phyloP scores from a whole-genome alignment of 2,329 filamentous ascomycete genomes.

The Penicillium sp. region DNA sequence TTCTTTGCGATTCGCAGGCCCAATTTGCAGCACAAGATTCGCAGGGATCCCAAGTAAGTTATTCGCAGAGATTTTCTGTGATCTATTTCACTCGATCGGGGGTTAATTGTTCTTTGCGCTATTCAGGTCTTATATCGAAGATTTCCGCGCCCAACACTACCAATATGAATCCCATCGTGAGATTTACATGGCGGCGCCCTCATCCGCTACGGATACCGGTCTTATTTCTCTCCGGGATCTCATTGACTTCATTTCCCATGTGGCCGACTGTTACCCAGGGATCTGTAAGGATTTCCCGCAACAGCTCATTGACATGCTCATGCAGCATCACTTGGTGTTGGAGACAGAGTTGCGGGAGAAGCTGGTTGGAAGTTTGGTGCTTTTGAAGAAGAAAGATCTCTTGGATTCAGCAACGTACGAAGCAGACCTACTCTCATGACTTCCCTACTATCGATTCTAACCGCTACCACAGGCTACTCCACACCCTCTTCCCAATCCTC shows the following conservation, averaged over 20 bases:
- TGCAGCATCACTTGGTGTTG: constrained; percentile 75
- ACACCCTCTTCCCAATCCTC: constrained; percentile 90
- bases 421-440: neutral
- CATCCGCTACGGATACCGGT: constrained; percentile 71
- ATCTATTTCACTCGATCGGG: neutral
- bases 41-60: constrained; percentile 72
- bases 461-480: constrained; percentile 57
- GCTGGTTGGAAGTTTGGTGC: constrained; percentile 82
- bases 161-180: constrained; percentile 90
- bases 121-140: constrained; percentile 76
- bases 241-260: constrained; percentile 89
- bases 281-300: constrained; percentile 73
- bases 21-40: constrained; percentile 88
- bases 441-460: neutral
- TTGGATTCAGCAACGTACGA: constrained; percentile 71
- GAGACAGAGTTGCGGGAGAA: constrained; percentile 88
- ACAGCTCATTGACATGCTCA: constrained; percentile 77
- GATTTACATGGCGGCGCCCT: constrained; percentile 82
- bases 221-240: constrained; percentile 84
- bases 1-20: constrained; percentile 50
- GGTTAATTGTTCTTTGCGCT: constrained; percentile 5
- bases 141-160: constrained; percentile 82
- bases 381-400: constrained; percentile 86
- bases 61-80: neutral
- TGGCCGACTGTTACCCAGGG: constrained; percentile 87